A percentile compares a stretch with the other conserved stretches of the same genome.
phyloP scores from a whole-genome alignment of 441 rosid genomes.

The Gossypium schwendimanii region DNA sequence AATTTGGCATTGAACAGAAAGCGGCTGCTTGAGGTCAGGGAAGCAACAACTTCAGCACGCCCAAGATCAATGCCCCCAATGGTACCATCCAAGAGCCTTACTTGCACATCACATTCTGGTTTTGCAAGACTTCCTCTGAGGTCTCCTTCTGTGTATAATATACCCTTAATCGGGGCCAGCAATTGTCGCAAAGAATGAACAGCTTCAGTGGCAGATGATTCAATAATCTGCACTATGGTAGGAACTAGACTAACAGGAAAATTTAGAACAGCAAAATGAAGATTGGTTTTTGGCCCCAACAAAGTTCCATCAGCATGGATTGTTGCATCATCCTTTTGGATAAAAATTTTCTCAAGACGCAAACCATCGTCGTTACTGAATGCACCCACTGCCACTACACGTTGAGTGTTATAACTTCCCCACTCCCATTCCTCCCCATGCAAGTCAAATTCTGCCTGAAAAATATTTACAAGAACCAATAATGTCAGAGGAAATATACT shows the following conservation, averaged over 20 bases:
- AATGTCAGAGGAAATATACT: not conserved
- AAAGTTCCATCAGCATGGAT: slow-evolving; percentile 96
- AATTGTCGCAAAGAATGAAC: slow-evolving; percentile 85
- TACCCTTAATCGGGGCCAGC: slow-evolving; percentile 85
- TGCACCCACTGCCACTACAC: slow-evolving; percentile 82
- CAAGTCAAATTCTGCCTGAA: slow-evolving; percentile 95
- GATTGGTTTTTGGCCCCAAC: slow-evolving; percentile 88
- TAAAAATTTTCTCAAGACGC: slow-evolving; percentile 85
- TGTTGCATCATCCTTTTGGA: slow-evolving; percentile 96
- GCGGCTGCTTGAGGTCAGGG: slow-evolving; percentile 85
- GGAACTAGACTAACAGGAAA: slow-evolving; percentile 95
- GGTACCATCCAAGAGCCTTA: slow-evolving; percentile 93
- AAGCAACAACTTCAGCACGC: slow-evolving; percentile 95
- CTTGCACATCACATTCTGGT: slow-evolving; percentile 98
- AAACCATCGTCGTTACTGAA: slow-evolving; percentile 94
- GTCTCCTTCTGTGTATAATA: slow-evolving; percentile 98
- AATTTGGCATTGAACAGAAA: slow-evolving; percentile 93
- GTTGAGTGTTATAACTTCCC: slow-evolving; percentile 94
- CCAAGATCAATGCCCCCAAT: slow-evolving; percentile 97
- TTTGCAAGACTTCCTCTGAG: slow-evolving; percentile 91
- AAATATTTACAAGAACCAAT: slow-evolving; percentile 8
- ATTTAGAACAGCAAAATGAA: slow-evolving; percentile 96
- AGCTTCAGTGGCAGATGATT: slow-evolving; percentile 79
- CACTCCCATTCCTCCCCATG: slow-evolving; percentile 99
- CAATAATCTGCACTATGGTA: slow-evolving; percentile 83